Evolutionary conservation across 2,329 filamentous ascomycete genomes (phyloP).

Genomic region (Penicillium sp.): DNA sequence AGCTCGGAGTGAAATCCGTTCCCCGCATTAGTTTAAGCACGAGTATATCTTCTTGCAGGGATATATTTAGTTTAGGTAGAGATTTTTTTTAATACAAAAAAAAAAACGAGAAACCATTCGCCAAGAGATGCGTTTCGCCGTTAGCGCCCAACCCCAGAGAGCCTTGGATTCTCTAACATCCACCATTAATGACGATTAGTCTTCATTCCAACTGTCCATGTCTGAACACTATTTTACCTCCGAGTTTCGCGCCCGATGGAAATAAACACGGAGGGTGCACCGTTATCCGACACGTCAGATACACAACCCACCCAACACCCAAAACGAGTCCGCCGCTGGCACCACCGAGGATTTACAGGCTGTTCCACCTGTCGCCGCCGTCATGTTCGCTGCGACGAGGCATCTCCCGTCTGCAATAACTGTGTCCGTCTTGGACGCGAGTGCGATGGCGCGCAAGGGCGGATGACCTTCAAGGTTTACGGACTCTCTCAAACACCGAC

Average conservation of each 20-base stretch:
- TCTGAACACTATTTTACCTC: slow-evolving; percentile 18
- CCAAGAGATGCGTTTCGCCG: not conserved
- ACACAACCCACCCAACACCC: slow-evolving; percentile 9
- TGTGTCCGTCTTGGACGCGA: slow-evolving; percentile 36
- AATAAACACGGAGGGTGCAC: slow-evolving; percentile 25
- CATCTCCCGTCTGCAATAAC: slow-evolving; percentile 39
- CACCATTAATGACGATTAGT: not conserved
- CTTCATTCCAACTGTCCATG: slow-evolving; percentile 22
- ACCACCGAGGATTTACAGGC: slow-evolving; percentile 43
- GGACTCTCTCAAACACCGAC: slow-evolving; percentile 26
- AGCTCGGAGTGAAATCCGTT: slow-evolving; percentile 21
- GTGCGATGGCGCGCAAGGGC: slow-evolving; percentile 36
- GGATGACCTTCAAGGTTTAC: slow-evolving; percentile 41
- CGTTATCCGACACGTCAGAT: slow-evolving; percentile 10
- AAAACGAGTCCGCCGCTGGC: slow-evolving; percentile 41
- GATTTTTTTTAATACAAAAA: not conserved
- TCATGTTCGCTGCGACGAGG: slow-evolving; percentile 40
- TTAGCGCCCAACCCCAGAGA: slow-evolving; percentile 2
- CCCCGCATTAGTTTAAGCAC: slow-evolving; percentile 12
- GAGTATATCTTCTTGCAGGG: not conserved
- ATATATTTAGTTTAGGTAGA: not conserved
- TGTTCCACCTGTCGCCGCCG: slow-evolving; percentile 43
- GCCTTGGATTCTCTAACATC: not conserved
- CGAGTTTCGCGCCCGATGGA: slow-evolving; percentile 26
- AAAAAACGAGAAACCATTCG: not conserved